These are phyloP conservation scores for Taiozyma sp. DNA, from an alignment of 1,139 yeast species.

Conservation along the genomic window DNA sequence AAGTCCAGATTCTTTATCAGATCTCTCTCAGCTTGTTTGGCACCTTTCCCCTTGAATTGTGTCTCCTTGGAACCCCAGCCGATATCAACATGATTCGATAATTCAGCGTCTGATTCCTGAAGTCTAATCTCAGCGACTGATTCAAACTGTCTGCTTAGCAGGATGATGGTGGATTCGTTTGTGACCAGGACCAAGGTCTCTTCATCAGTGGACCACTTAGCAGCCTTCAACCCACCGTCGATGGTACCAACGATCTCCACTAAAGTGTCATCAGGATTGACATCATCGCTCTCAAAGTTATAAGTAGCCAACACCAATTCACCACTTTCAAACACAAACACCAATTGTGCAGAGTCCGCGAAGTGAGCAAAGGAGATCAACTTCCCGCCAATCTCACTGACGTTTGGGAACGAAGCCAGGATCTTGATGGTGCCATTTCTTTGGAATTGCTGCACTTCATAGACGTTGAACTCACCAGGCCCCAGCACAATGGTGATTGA, in stretches of 20 bases:
- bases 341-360: conserved; percentile 57
- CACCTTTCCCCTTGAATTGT: conserved; percentile 94
- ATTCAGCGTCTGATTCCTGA: conserved; percentile 58
- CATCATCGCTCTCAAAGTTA: conserved; percentile 35
- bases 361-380: conserved; percentile 57
- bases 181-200: conserved; percentile 77
- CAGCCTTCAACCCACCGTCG: conserved; percentile 70
- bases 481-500: conserved; percentile 66
- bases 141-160: conserved; percentile 76
- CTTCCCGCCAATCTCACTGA: conserved; percentile 26
- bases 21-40: conserved; percentile 67
- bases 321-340: conserved; percentile 61
- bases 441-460: conserved; percentile 58
- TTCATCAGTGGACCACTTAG: conserved; percentile 90
- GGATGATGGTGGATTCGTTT: conserved; percentile 51
- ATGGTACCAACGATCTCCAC: conserved; percentile 83
- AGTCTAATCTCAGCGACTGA: conserved; percentile 66
- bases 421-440: conserved; percentile 51
- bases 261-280: conserved; percentile 49
- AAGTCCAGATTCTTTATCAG: conserved; percentile 63
- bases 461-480: conserved; percentile 50
- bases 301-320: conserved; percentile 69
- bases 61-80: conserved; percentile 99
- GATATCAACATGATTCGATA: conserved; percentile 85
- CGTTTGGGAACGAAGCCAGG: conserved; percentile 51